Evolutionary conservation across 2,329 filamentous ascomycete genomes (phyloP).

Genomic region (Cladosporium sp.): DNA sequence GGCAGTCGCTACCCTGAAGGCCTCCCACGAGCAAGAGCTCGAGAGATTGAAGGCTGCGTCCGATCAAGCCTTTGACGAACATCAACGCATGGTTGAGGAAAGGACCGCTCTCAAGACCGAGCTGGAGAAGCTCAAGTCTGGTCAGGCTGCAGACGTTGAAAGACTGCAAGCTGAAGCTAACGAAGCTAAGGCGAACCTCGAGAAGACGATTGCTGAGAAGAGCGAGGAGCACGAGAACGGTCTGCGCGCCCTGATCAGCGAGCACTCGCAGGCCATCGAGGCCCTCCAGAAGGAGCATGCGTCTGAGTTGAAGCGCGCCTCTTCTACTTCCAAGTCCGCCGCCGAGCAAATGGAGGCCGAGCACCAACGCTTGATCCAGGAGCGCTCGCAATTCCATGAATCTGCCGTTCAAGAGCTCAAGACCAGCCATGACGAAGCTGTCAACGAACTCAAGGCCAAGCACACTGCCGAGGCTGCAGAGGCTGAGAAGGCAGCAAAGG

Average conservation of each 20-base stretch:
- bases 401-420: slow-evolving; percentile 8
- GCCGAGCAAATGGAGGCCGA: slow-evolving; percentile 4
- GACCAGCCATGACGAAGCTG: slow-evolving; percentile 14
- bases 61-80: not conserved
- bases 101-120: not conserved
- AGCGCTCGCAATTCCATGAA: slow-evolving; percentile 14
- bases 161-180: slow-evolving; percentile 12
- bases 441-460: slow-evolving; percentile 16
- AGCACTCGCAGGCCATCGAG: slow-evolving; percentile 4
- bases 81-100: not conserved
- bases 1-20: not conserved
- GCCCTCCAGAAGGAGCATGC: slow-evolving; percentile 3
- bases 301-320: slow-evolving; percentile 10
- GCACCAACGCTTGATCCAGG: slow-evolving; percentile 3
- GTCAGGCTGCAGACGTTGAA: slow-evolving; percentile 11
- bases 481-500: slow-evolving; percentile 7
- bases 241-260: slow-evolving; percentile 8
- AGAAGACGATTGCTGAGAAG: slow-evolving; percentile 1
- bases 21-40: slow-evolving; percentile 5
- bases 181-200: not conserved
- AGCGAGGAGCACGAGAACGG: slow-evolving; percentile 7
- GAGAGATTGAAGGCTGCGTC: not conserved
- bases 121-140: not conserved
- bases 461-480: slow-evolving; percentile 14
- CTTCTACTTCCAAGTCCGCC: slow-evolving; percentile 1